A percentile compares a stretch with the other conserved stretches of the same genome.
Evolutionary conservation across 2,329 filamentous ascomycete species (phyloP).

Genomic region (Tolypocladium tundrense): DNA sequence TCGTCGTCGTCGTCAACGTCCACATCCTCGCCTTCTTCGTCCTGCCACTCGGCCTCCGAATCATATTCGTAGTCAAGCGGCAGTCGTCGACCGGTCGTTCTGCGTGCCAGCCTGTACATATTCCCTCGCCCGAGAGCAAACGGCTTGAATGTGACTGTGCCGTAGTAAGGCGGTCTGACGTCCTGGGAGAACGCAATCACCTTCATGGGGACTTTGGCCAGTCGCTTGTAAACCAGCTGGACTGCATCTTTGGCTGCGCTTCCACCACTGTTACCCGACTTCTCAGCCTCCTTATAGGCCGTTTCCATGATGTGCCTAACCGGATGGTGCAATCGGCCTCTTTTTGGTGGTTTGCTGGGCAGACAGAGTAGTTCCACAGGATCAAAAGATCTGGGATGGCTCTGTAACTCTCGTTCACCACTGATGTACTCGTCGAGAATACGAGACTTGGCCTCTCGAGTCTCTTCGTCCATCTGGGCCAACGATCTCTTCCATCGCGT

Average conservation of each 20-base stretch:
- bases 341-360: slow-evolving; percentile 22
- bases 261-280: slow-evolving; percentile 23
- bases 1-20: slow-evolving; percentile 58
- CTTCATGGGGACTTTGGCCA: slow-evolving; percentile 52
- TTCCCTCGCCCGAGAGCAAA: slow-evolving; percentile 31
- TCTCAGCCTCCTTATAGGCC: slow-evolving; percentile 37
- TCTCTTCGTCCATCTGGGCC: slow-evolving; percentile 48
- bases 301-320: slow-evolving; percentile 53
- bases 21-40: slow-evolving; percentile 59
- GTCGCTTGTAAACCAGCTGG: slow-evolving; percentile 23
- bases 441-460: slow-evolving; percentile 37
- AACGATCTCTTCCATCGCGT: slow-evolving; percentile 57
- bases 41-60: slow-evolving; percentile 80
- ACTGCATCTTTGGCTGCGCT: slow-evolving; percentile 21
- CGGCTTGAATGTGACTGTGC: slow-evolving; percentile 57
- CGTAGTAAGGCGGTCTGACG: slow-evolving; percentile 60
- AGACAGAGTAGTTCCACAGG: slow-evolving; percentile 36
- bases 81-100: slow-evolving; percentile 44
- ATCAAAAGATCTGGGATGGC: slow-evolving; percentile 31
- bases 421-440: slow-evolving; percentile 43
- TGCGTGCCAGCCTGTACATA: slow-evolving; percentile 39
- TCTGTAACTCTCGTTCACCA: slow-evolving; percentile 24
- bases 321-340: slow-evolving; percentile 37
- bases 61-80: slow-evolving; percentile 74
- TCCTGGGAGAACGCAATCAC: slow-evolving; percentile 52